Conservation (phyloP, 345 rosid species). For the Syzygium aromaticum region DNA sequence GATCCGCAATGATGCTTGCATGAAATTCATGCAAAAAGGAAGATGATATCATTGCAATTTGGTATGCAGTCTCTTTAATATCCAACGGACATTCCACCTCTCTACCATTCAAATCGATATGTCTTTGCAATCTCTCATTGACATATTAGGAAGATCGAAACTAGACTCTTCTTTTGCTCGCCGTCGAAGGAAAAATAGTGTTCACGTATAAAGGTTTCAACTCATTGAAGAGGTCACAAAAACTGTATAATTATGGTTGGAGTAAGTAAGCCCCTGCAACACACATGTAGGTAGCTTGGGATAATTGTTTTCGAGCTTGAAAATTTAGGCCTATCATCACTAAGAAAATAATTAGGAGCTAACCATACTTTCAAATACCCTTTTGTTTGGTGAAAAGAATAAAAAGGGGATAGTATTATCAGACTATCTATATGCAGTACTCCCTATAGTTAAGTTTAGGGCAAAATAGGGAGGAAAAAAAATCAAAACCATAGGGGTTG, state of each 20-base stretch:
- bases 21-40: conserved; percentile 15
- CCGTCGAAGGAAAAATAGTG: background rate
- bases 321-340: conserved; percentile 23
- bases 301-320: background rate
- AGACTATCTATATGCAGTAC: background rate
- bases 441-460: background rate
- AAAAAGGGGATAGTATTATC: background rate
- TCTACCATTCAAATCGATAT: background rate
- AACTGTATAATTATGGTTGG: background rate
- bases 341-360: conserved; percentile 5
- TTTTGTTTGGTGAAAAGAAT: background rate
- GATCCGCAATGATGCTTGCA: conserved; percentile 30
- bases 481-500: background rate
- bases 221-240: background rate
- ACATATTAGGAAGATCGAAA: background rate
- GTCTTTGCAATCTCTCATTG: background rate
- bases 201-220: too few species aligned
- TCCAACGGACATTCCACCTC: conserved; percentile 5
- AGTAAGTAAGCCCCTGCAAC: background rate
- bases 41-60: background rate
- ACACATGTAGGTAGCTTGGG: background rate
- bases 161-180: background rate
- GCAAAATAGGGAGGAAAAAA: background rate
- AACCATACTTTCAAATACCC: background rate
- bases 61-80: background rate